phyloP scores from a whole-genome alignment of 768 basidiomycete species.

The Lyophyllum decastes region DNA sequence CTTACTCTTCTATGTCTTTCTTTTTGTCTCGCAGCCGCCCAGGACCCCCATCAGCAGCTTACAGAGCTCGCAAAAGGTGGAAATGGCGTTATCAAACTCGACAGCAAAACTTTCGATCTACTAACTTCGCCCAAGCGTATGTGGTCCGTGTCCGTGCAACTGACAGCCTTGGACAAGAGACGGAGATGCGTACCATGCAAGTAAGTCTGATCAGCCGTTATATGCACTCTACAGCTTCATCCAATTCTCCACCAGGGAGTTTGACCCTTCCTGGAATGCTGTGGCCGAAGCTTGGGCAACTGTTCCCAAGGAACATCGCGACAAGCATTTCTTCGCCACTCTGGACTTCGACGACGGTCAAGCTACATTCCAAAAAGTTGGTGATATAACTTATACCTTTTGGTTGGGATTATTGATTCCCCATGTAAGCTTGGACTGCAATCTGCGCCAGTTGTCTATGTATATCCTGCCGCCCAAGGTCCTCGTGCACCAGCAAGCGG shows the following conservation, averaged over 20 bases:
- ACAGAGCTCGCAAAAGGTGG: slow-evolving; percentile 66
- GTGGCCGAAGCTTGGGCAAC: slow-evolving; percentile 85
- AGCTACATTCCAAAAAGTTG: slow-evolving; percentile 78
- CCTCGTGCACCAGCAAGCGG: slow-evolving; percentile 61
- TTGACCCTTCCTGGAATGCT: slow-evolving; percentile 79
- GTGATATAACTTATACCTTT: slow-evolving; percentile 1
- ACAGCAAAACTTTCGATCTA: slow-evolving; percentile 75
- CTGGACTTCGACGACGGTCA: slow-evolving; percentile 84
- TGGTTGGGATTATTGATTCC: not conserved
- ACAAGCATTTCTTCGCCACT: slow-evolving; percentile 90
- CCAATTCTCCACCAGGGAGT: slow-evolving; percentile 58
- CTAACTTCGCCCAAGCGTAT: slow-evolving; percentile 74
- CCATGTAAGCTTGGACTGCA: slow-evolving; percentile 68
- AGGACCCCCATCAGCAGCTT: slow-evolving; percentile 55
- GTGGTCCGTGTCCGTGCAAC: slow-evolving; percentile 85
- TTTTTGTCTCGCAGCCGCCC: slow-evolving; percentile 31
- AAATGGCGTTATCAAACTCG: slow-evolving; percentile 81
- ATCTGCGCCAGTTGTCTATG: slow-evolving; percentile 83
- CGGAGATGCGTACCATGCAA: slow-evolving; percentile 92
- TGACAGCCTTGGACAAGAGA: slow-evolving; percentile 83
- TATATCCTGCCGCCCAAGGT: slow-evolving; percentile 74
- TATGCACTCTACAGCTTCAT: not conserved
- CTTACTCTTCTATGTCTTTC: slow-evolving; percentile 30
- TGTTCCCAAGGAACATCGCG: slow-evolving; percentile 57
- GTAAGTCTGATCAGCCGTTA: slow-evolving; percentile 45